These are phyloP conservation scores for Pichia sp. DNA, from an alignment of 1,139 yeast species.

Conservation along the genomic window DNA sequence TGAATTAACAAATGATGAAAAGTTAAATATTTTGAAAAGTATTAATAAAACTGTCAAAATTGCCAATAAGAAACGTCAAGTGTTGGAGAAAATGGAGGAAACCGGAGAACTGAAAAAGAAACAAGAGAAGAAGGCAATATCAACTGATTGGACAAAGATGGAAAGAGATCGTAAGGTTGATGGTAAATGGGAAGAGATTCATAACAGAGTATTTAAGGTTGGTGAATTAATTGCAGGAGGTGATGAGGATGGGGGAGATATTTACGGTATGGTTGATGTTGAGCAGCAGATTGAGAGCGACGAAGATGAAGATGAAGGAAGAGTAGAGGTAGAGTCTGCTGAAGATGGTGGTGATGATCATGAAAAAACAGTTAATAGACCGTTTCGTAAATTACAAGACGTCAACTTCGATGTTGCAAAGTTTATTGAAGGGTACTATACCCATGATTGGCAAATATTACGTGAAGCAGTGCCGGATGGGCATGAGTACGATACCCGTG, in stretches of 20 bases:
- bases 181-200: constrained; percentile 32
- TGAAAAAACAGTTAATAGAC: not conserved
- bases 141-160: constrained; percentile 26
- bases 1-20: constrained; percentile 25
- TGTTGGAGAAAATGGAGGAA: constrained; percentile 39
- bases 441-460: constrained; percentile 1
- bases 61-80: constrained; percentile 23
- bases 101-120: constrained; percentile 30
- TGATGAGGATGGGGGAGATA: constrained; percentile 33
- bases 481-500: not conserved
- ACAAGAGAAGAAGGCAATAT: constrained; percentile 14
- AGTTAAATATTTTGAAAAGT: constrained; percentile 36
- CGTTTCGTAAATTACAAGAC: constrained; percentile 1
- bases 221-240: constrained; percentile 13
- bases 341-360: not conserved
- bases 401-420: not conserved
- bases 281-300: not conserved
- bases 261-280: constrained; percentile 47
- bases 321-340: no score
- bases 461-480: not conserved
- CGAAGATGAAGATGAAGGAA: not conserved
- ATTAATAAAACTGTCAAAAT: constrained; percentile 37
- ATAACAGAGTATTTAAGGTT: constrained; percentile 20
- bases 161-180: constrained; percentile 27
- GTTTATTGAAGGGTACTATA: constrained; percentile 1